Evolutionary conservation across 805 yeast genomes (phyloP), one percentile per base, ranked within the genome.

Genomic region (Nakazawaea siamensis): DNA sequence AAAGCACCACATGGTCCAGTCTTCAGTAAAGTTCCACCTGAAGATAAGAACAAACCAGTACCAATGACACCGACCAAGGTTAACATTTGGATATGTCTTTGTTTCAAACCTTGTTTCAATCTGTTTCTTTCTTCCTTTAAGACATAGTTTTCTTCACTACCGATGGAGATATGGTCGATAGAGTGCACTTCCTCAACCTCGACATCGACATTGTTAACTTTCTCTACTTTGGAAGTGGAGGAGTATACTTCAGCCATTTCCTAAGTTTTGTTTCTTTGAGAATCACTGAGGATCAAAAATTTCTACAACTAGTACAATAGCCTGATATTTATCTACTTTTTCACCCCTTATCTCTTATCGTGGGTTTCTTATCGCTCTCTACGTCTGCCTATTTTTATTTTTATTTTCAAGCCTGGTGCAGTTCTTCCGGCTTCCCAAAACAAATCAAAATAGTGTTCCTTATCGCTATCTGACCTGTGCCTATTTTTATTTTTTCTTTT

Each of bases 31-130:
- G 60, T 62, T 6, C 55, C 44, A 10, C 62, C 63, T 15, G 57
- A 56, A 26, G 62, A 54, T 36, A 60, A 58, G 36, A 60, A 59
- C 17, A 60, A 44, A 19, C 59, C 62, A 0, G 62, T 58, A 29
- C 67, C 67, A 27, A 62, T 62, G 29, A 60, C 49, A 12, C 67
- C 67, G 27, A 64, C 66, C 24, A 62, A 59, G 14, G 64, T 62
- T 27, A 62, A 60, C 41, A 62, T 54, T 38, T 60, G 59, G 34
- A 62, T 53, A 42, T 61, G 66, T 39, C 67, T 51, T 28, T 47
- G 46, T 31, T 52, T 39, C 20, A 57, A 12, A 72, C 68, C 40
- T 32, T 37, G 36, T 13, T 27, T 37, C 31, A 37, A 37, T 24
- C 35, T 37, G 14, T 33, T 32, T 37, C 39, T 37, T n/a, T 37